Evolutionary conservation across 257 asterid genomes (phyloP).

Genomic region (Penstemon newberryi): DNA sequence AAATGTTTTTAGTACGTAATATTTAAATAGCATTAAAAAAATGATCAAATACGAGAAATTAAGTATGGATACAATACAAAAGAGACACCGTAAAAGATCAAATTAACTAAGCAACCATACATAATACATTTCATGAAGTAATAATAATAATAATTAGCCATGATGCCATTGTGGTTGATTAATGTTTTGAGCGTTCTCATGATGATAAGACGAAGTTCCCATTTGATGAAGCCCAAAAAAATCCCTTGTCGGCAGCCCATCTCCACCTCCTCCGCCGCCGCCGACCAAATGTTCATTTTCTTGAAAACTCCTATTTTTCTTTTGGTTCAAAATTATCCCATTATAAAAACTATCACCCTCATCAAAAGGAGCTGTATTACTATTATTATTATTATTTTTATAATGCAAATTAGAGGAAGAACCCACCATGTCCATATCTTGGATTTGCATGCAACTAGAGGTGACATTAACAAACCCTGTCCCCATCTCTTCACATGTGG

Average conservation of each 20-base stretch:
- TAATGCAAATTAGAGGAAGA: constrained; percentile 22
- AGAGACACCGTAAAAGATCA: not conserved
- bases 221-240: constrained; percentile 48
- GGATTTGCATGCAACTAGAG: constrained; percentile 41
- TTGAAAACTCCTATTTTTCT: constrained; percentile 27
- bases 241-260: constrained; percentile 56
- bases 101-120: not conserved
- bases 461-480: constrained; percentile 38
- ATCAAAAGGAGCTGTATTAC: constrained; percentile 21
- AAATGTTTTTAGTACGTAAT: not conserved
- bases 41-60: not conserved
- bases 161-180: constrained; percentile 53
- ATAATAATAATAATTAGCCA: constrained; percentile 12
- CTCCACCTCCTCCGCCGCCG: constrained; percentile 27
- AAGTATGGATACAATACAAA: not conserved
- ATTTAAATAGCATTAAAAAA: too few species aligned
- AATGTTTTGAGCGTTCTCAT: constrained; percentile 23
- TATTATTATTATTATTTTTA: constrained; percentile 31
- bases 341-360: constrained; percentile 27
- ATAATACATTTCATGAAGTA: not conserved
- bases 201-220: constrained; percentile 41
- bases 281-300: constrained; percentile 21
- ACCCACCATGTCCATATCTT: constrained; percentile 26
- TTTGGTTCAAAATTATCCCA: constrained; percentile 32
- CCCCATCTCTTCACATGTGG: constrained; percentile 51